phyloP scores from a whole-genome alignment of 129 eudicot genomes.

The Chrysanthemum lavandulifolium region DNA sequence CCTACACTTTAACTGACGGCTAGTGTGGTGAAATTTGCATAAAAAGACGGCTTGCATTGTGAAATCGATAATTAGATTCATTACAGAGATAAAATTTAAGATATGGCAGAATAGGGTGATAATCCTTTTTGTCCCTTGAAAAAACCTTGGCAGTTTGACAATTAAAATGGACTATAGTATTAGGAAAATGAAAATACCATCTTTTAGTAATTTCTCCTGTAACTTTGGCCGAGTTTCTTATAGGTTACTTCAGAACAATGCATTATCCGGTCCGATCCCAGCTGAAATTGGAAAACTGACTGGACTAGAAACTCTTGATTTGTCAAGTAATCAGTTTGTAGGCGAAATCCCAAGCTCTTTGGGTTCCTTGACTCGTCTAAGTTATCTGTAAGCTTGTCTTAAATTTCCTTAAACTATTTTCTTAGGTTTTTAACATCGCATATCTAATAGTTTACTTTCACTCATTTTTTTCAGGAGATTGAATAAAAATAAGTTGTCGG shows the following conservation, averaged over 20 bases:
- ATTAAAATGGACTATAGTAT: not conserved
- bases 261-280: conserved; percentile 72
- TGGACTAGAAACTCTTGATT: conserved; percentile 74
- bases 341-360: conserved; percentile 88
- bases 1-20: too few species aligned
- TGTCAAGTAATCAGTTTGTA: conserved; percentile 75
- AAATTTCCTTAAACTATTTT: not conserved
- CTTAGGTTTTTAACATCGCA: not conserved
- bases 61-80: too few species aligned
- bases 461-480: conserved; percentile 66
- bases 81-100: too few species aligned
- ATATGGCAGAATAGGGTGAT: too few species aligned
- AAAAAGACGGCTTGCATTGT: too few species aligned
- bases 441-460: conserved; percentile 17
- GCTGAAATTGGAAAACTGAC: conserved; percentile 79
- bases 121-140: too few species aligned
- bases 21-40: too few species aligned
- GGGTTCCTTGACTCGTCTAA: conserved; percentile 64
- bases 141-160: not conserved
- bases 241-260: conserved; percentile 86
- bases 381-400: conserved; percentile 74
- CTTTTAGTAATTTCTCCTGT: not conserved
- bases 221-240: not conserved
- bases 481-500: conserved; percentile 76
- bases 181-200: not conserved